A percentile compares a stretch with the other conserved stretches of the same genome.
Evolutionary conservation across 495 filamentous ascomycete genomes (phyloP).

Genomic region (Mycothermus thermophilus): DNA sequence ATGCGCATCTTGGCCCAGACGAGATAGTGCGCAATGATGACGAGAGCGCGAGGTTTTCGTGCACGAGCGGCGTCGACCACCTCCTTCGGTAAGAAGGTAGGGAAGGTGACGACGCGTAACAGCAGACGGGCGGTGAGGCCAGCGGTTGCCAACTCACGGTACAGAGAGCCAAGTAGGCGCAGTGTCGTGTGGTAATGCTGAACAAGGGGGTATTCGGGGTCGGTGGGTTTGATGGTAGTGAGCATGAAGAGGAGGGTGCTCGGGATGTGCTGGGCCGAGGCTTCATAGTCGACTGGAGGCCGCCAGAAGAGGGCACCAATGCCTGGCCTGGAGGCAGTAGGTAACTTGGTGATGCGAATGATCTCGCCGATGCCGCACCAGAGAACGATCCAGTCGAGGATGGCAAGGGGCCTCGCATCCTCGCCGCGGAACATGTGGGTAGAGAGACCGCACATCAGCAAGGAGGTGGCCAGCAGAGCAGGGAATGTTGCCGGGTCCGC

Average conservation of each 20-base stretch:
- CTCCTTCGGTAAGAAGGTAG: conserved; percentile 33
- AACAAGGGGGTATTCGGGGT: conserved; percentile 18
- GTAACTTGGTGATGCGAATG: conserved; percentile 17
- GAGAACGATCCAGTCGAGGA: conserved; percentile 34
- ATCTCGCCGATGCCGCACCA: conserved; percentile 33
- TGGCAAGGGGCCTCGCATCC: conserved; percentile 21
- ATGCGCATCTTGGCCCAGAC: conserved; percentile 26
- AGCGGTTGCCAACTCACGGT: conserved; percentile 19
- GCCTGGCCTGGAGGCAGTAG: conserved; percentile 16
- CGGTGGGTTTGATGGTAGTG: conserved; percentile 18
- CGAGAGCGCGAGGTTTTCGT: conserved; percentile 39
- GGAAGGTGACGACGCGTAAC: conserved; percentile 28
- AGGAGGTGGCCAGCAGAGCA: conserved; percentile 28
- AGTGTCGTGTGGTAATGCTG: conserved; percentile 25
- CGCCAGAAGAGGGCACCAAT: conserved; percentile 25
- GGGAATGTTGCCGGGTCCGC: conserved; percentile 25
- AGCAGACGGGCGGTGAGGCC: conserved; percentile 25
- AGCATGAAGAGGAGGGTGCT: conserved; percentile 32
- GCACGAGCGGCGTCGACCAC: conserved; percentile 39
- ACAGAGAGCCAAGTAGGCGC: conserved; percentile 30
- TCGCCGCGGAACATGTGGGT: conserved; percentile 29
- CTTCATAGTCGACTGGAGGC: conserved; percentile 24
- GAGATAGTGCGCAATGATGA: conserved; percentile 36
- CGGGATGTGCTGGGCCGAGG: conserved; percentile 22
- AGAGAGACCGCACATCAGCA: conserved; percentile 28